Conservation (phyloP, 176 grass and related monocot genomes). For the Hordeum marinum region DNA sequence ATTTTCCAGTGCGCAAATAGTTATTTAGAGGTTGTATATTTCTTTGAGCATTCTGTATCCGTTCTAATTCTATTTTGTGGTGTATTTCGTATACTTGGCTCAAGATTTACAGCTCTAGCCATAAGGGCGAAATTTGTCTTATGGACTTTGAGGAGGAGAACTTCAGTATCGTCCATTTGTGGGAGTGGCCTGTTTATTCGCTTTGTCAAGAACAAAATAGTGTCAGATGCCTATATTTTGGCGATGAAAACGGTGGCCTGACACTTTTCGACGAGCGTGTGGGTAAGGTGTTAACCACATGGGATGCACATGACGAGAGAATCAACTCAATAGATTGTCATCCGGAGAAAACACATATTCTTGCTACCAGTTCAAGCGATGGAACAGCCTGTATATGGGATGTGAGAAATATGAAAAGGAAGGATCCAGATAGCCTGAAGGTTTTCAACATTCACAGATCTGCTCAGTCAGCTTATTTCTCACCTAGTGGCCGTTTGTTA, state of each 20-base stretch:
- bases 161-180: constrained; percentile 42
- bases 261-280: constrained; percentile 48
- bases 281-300: constrained; percentile 29
- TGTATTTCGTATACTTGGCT: background rate
- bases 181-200: constrained; percentile 27
- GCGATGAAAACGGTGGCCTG: constrained; percentile 22
- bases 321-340: constrained; percentile 58
- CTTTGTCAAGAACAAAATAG: constrained; percentile 36
- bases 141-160: constrained; percentile 56
- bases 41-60: background rate
- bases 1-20: background rate
- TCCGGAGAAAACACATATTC: constrained; percentile 44
- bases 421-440: constrained; percentile 24
- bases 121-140: constrained; percentile 49
- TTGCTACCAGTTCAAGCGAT: constrained; percentile 58
- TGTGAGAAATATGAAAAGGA: constrained; percentile 42
- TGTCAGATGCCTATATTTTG: constrained; percentile 42
- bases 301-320: constrained; percentile 30
- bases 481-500: constrained; percentile 46
- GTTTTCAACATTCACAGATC: constrained; percentile 21
- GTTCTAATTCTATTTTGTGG: background rate
- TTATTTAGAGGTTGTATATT: background rate
- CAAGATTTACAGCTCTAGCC: constrained; percentile 61
- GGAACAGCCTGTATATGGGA: constrained; percentile 54
- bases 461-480: constrained; percentile 65